Evolutionary conservation across 306 rosid species (phyloP), one percentile per base, ranked within the genome.

Genomic region (Prunus padus): DNA sequence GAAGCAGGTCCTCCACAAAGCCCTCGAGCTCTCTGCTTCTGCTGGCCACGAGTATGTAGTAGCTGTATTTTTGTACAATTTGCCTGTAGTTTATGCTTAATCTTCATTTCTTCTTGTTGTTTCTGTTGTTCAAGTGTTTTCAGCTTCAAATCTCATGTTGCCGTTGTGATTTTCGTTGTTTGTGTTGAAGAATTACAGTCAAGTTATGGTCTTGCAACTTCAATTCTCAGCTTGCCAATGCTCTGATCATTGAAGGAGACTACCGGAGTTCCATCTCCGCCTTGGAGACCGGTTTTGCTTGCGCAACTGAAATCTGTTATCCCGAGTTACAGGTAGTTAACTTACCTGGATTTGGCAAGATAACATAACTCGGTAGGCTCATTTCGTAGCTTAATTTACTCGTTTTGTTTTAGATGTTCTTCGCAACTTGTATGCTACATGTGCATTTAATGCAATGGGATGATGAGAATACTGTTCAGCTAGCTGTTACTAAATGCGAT

Each of bases 371-470:
- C 8, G 18, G 18, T 81, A 1, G 61, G 33, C 1, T 59, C 15
- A 59, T 59, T 59, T 13, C n/a, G 42, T 49, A 11, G 50, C 16
- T 71, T 86, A 56, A 85, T 79, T 75, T 72, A 76, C 77, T 80
- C 66, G 44, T 55, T 84, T 80, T 72, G 60, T 81, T 28, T 49
- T 69, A 94, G 97, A 94, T 94, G 98, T 94, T 94, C 84, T 94
- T 94, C 71, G 97, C 95, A 61, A 88, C 98, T 72, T 90, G 92
- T 71, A 86, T 88, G 76, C 85, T 94, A 82, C 98, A 94, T 42
- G 97, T 92, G 78, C 93, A 88, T 80, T 96, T 94, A 65, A 92
- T 94, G 96, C 96, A 88, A 87, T 94, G 98, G 98, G 88, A 90
- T 40, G 93, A 90, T 81, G 90, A 83, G 77, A 86, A 60, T 51